A percentile compares a stretch with the other conserved stretches of the same genome.
phyloP scores from a whole-genome alignment of 148 eudicot genomes.

The Rhododendron vialii region DNA sequence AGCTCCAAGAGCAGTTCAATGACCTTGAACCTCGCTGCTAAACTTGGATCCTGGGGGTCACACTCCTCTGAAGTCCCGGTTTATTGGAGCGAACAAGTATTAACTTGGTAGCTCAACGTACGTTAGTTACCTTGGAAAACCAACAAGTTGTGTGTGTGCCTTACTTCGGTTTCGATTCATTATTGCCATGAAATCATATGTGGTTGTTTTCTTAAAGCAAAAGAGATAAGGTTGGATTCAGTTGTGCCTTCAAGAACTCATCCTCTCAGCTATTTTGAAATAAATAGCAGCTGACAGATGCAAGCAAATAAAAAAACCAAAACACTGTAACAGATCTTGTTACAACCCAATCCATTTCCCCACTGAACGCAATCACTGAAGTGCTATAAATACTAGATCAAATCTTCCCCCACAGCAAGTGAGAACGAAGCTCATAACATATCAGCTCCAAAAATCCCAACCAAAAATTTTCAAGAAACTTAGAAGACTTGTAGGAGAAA shows the following conservation, averaged over 20 bases:
- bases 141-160: background rate
- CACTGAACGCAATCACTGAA: background rate
- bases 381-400: background rate
- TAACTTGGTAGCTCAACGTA: background rate
- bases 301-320: background rate
- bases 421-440: background rate
- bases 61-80: too few relatives aligned
- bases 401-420: background rate
- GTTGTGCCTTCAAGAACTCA: background rate
- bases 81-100: too few relatives aligned
- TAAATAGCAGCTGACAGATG: background rate
- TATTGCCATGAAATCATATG: background rate
- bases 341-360: background rate
- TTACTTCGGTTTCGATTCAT: background rate
- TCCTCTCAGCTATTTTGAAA: background rate
- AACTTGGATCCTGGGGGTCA: background rate
- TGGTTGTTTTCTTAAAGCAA: background rate
- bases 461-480: background rate
- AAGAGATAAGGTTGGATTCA: background rate
- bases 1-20: background rate
- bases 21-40: background rate
- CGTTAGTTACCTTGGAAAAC: background rate
- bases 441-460: background rate
- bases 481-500: background rate
- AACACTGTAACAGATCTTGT: background rate